phyloP scores from a whole-genome alignment of 208 protist genomes.

The Tritrichomonas foetus region DNA sequence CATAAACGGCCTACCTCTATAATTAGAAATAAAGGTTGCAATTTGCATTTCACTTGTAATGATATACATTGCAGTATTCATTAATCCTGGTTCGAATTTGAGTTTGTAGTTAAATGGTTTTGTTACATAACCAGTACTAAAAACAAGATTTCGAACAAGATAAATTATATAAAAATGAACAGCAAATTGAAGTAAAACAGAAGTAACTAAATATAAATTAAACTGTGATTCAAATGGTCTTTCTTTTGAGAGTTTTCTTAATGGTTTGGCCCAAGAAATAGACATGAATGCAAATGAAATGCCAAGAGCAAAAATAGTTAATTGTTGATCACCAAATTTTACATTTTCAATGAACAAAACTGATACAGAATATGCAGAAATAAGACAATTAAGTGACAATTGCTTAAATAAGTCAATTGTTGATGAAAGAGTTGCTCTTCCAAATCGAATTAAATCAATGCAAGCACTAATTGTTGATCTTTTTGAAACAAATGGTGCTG shows the following conservation, averaged over 20 bases:
- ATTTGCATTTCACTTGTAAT: neutral
- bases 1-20: conserved; percentile 18
- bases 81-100: neutral
- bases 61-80: neutral
- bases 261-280: neutral
- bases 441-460: conserved; percentile 9
- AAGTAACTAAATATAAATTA: neutral
- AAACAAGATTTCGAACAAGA: neutral
- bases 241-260: neutral
- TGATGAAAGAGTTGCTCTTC: neutral
- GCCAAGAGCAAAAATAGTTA: neutral
- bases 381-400: neutral
- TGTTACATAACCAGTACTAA: neutral
- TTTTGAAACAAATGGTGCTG: conserved; percentile 36
- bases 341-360: conserved; percentile 30
- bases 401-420: conserved; percentile 20
- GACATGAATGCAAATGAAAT: neutral
- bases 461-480: neutral
- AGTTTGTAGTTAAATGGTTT: neutral
- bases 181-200: conserved; percentile 4
- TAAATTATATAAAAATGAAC: neutral
- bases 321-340: conserved; percentile 16
- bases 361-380: neutral
- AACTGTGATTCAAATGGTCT: neutral
- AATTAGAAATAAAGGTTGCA: neutral